A percentile compares a stretch with the other conserved stretches of the same genome.
These are phyloP conservation scores for Coniochaeta ligniaria DNA, from an alignment of 2,329 filamentous ascomycete species.

Conservation along the genomic window DNA sequence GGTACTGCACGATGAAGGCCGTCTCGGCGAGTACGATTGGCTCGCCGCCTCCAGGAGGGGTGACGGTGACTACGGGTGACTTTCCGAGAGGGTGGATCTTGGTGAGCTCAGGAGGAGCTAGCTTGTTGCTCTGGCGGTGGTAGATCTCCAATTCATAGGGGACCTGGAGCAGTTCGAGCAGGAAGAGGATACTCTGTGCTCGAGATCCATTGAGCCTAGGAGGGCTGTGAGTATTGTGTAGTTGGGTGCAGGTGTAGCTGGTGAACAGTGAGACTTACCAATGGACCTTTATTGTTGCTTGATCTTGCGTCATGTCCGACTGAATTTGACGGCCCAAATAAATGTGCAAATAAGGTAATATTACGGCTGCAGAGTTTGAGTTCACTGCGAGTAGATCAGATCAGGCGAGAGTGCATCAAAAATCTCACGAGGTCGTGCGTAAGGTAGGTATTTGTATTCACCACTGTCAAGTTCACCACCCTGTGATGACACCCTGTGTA, in stretches of 20 bases:
- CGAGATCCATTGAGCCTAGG: constrained; percentile 81
- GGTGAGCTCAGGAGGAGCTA: constrained; percentile 72
- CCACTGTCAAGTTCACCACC: constrained; percentile 1
- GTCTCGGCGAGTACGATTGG: constrained; percentile 71
- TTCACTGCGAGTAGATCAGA: neutral
- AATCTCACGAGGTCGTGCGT: neutral
- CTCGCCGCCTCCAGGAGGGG: constrained; percentile 28
- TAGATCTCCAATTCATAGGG: constrained; percentile 75
- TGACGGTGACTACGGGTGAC: constrained; percentile 68
- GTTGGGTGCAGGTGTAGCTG: neutral
- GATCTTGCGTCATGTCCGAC: neutral
- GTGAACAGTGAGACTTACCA: constrained; percentile 6
- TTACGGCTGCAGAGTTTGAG: neutral
- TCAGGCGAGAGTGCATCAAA: neutral
- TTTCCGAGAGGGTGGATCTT: constrained; percentile 81
- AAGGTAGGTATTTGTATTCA: neutral
- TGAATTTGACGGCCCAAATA: neutral
- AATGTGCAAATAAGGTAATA: neutral
- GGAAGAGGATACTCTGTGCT: constrained; percentile 76
- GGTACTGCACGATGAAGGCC: constrained; percentile 73
- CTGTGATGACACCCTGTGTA: too few species aligned
- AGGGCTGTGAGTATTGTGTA: neutral
- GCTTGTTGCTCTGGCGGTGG: constrained; percentile 51
- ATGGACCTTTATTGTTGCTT: constrained; percentile 13
- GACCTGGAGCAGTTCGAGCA: constrained; percentile 74